A percentile compares a stretch with the other conserved stretches of the same genome.
Conservation (phyloP, 2,329 filamentous ascomycete genomes). For the Aspergillus tubingensis region DNA sequence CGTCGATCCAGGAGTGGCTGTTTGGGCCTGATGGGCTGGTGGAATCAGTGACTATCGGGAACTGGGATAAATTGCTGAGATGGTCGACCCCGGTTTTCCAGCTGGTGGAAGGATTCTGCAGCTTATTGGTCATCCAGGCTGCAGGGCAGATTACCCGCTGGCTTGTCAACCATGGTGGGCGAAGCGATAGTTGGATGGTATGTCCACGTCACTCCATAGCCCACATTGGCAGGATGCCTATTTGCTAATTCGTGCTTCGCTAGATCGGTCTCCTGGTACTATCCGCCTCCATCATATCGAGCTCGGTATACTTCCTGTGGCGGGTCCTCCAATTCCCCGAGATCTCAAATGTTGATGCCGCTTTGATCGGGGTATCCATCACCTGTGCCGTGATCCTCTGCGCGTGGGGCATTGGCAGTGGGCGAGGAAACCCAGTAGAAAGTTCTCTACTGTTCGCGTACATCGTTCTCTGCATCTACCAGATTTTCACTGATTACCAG, state of each 20-base stretch:
- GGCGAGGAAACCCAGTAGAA: constrained; percentile 91
- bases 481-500: constrained; percentile 98
- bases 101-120: constrained; percentile 93
- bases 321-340: constrained; percentile 90
- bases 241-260: neutral
- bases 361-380: constrained; percentile 87
- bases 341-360: constrained; percentile 88
- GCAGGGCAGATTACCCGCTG: constrained; percentile 91
- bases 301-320: constrained; percentile 94
- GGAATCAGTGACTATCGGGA: constrained; percentile 76
- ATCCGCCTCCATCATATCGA: constrained; percentile 88
- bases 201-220: constrained; percentile 37
- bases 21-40: constrained; percentile 83
- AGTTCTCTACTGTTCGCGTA: constrained; percentile 95
- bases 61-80: constrained; percentile 83
- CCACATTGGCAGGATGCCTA: neutral
- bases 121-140: constrained; percentile 90
- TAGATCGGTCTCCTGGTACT: constrained; percentile 85
- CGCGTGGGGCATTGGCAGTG: constrained; percentile 90
- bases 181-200: constrained; percentile 96
- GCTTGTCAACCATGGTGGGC: constrained; percentile 83
- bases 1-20: constrained; percentile 77
- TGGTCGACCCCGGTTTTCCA: constrained; percentile 96
- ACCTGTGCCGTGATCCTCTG: constrained; percentile 91
- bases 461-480: constrained; percentile 96